Base-by-base conservation (phyloP, 192 early-diverging fungal species). In the Blastocladiella britannica region DNA sequence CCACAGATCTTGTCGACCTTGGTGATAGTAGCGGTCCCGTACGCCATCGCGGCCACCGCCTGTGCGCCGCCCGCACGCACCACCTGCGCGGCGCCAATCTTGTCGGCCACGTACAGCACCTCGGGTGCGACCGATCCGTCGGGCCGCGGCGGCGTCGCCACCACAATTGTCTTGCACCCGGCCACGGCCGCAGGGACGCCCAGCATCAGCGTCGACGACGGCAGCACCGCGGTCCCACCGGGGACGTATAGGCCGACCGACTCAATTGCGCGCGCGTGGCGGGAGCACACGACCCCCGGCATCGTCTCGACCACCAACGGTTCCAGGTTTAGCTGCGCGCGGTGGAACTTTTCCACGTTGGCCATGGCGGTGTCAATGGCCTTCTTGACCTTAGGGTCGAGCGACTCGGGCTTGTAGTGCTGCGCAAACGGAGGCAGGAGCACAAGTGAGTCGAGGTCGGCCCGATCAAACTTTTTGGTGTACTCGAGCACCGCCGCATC, bases 1-100 rank as follows among this genome's bases (percentile, higher is more conserved):
- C 95, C 95, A 70, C 91, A 97, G 67, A 99, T 99, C 82, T 99
- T 99, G 70, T 99, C 95, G 7, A 97, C 95, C 72, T 99, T 99
- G 55, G 93, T 91, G 47, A 95, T 83, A 0, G 77, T 77, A 64
- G 88, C 83, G 4, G 95, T 99, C 31, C 94, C 94, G 62, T 94
- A 96, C n/a, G 94, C 94, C 86, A 98, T 86, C 8, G 92, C 92
- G 23, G 91, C 94, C 51, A 98, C 86, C 5, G 93, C 95, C 67
- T 99, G 95, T 3, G 95, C 93, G 54, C 95, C 95, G 57, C 95
- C 95, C 2, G 93, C 95, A 56, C 81, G 72, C 47, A 99, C 71
- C 56, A 99, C 81, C 55, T 84, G 79, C 3, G 84, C 76, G n/a
- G 91, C 95, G 5, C 92, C 92, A 43, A 95, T 76, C 82, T 96